These are phyloP conservation scores for Rhizophagus clarus DNA, from an alignment of 192 early-diverging fungal species.

Conservation along the genomic window DNA sequence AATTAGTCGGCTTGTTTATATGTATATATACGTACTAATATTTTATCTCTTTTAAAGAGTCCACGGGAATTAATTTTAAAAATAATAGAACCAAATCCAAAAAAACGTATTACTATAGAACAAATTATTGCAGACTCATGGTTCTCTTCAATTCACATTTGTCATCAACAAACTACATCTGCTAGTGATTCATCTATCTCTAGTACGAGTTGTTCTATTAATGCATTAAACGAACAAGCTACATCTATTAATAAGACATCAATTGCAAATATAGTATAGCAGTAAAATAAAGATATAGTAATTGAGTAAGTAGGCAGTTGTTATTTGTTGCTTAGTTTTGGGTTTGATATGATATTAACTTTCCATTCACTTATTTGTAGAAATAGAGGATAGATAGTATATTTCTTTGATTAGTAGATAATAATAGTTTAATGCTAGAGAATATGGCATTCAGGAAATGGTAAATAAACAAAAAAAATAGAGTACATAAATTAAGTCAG, in stretches of 20 bases:
- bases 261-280: background rate
- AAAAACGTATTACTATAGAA: slow-evolving; percentile 3
- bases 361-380: no score
- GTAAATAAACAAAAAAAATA: no score
- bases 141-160: slow-evolving; percentile 8
- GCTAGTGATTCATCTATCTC: background rate
- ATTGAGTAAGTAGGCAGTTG: background rate
- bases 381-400: no score
- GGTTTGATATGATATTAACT: no score
- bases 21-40: background rate
- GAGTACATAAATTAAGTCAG: no score
- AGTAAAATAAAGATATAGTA: background rate
- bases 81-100: slow-evolving; percentile 29
- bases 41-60: background rate
- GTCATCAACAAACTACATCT: background rate
- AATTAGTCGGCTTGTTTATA: background rate
- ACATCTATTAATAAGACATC: background rate
- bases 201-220: background rate
- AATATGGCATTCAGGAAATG: no score
- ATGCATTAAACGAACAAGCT: background rate
- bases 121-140: slow-evolving; percentile 19
- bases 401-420: no score
- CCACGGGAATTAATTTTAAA: slow-evolving; percentile 9
- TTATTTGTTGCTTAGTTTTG: no score
- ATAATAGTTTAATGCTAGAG: no score